Evolutionary conservation across 2,329 filamentous ascomycete genomes (phyloP).

Genomic region (Pseudogymnoascus sp.): DNA sequence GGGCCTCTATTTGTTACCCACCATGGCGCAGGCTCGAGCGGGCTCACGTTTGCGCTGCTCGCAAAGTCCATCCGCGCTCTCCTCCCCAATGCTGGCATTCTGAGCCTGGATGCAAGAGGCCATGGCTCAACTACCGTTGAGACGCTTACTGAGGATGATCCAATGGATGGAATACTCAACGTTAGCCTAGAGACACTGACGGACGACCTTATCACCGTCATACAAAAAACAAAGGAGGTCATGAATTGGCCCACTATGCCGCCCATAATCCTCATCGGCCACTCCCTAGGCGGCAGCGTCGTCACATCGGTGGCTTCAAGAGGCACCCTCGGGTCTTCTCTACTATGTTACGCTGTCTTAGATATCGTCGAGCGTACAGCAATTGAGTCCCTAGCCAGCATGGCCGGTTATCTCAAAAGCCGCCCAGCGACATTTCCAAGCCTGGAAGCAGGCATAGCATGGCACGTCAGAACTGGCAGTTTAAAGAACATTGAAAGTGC

Average conservation of each 20-base stretch:
- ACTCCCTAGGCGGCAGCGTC: conserved; percentile 87
- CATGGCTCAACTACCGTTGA: conserved; percentile 64
- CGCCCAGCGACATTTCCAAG: conserved; percentile 72
- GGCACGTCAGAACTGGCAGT: conserved; percentile 85
- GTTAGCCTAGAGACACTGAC: conserved; percentile 66
- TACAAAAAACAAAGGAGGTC: conserved; percentile 55
- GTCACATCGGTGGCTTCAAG: conserved; percentile 72
- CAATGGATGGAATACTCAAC: conserved; percentile 42
- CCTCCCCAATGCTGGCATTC: conserved; percentile 70
- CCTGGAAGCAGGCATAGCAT: conserved; percentile 74
- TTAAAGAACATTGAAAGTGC: conserved; percentile 79
- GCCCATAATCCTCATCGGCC: conserved; percentile 73
- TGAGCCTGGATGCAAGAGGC: conserved; percentile 77
- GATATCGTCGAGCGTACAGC: conserved; percentile 95
- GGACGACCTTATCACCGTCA: conserved; percentile 60
- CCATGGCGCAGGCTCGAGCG: conserved; percentile 90
- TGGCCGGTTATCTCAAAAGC: conserved; percentile 83
- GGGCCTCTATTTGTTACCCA: conserved; percentile 88
- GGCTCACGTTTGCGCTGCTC: conserved; percentile 80
- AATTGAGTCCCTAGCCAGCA: conserved; percentile 87
- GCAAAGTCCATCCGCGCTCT: conserved; percentile 67
- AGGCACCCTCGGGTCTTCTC: conserved; percentile 52
- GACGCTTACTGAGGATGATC: conserved; percentile 22
- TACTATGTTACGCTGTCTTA: conserved; percentile 81
- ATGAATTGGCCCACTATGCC: conserved; percentile 71